Base-by-base conservation (phyloP, 805 yeast genomes). In the Candida morakotiae region DNA sequence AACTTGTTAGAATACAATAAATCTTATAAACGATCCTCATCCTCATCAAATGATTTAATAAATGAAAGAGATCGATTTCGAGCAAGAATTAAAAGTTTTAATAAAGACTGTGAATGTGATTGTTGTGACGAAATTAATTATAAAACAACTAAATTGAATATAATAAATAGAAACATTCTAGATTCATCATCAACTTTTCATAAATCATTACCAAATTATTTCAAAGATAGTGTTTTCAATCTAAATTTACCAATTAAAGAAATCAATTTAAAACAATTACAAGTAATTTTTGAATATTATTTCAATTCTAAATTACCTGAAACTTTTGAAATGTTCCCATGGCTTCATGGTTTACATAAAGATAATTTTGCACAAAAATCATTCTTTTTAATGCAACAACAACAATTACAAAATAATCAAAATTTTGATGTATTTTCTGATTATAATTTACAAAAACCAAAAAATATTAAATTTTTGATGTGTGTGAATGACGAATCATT, bases 331-430 rank as follows among this genome's bases (percentile, higher is more conserved):
- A 76, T 89, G 71, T 89, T 88, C 49, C 97, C 97, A 0, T 88
- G 96, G 96, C 66, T 87, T 18, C 96, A 89, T 55, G 93, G 95
- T 1, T 65, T 84, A 30, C 78, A 81, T 43, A 68, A 67, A 10
- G 66, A 69, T 24, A 77, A 79, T 49, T 62, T 69, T 28, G 75
- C 81, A 17, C 83, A 78, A 49, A 59, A 71, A 30, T 62, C 70
- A 56, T 64, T 77, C 43, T 67, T 67, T 42, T 39, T 59, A 9
- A 51, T 52, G 27, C 68, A 62, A 40, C 54, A 53, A 27, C 55
- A 43, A 26, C 56, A 49, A 9, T 3, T 9, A 13, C 4, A 14
- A 5, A 14, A 26, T 13, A 39, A 33, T 41, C 14, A 26, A 14
- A 19, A 31, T 7, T 16, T 11, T 17, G 38, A 42, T 14, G 45